Conservation (phyloP, 192 early-diverging fungal genomes). For the Linnemannia schmuckeri region DNA sequence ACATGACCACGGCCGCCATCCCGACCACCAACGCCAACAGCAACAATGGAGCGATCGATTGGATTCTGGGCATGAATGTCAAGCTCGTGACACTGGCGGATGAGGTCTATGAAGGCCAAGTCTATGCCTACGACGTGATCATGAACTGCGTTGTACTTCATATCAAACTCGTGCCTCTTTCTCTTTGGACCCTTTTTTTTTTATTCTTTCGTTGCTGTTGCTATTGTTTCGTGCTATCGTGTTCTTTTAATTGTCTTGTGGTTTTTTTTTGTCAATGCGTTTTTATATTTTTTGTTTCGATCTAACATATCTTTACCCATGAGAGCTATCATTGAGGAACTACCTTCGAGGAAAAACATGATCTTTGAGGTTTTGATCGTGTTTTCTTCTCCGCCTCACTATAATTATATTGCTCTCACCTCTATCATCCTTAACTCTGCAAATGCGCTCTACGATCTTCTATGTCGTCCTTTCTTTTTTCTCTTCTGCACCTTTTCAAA, state of each 20-base stretch:
- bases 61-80: slow-evolving; percentile 61
- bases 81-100: slow-evolving; percentile 61
- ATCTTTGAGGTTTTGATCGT: not conserved
- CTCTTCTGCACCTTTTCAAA: not conserved
- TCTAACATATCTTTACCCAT: not conserved
- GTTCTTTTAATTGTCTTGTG: slow-evolving; percentile 17
- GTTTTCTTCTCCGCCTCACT: not conserved
- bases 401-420: not conserved
- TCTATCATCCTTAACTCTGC: slow-evolving; percentile 53
- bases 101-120: slow-evolving; percentile 67
- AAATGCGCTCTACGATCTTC: not conserved
- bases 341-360: not conserved
- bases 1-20: not conserved
- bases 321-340: slow-evolving; percentile 5
- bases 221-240: not conserved
- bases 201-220: not conserved
- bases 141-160: slow-evolving; percentile 75
- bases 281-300: slow-evolving; percentile 10
- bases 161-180: slow-evolving; percentile 66
- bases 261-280: slow-evolving; percentile 6
- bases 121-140: slow-evolving; percentile 70
- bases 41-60: slow-evolving; percentile 57
- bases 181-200: not conserved
- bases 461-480: not conserved
- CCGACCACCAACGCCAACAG: not conserved